phyloP scores from a whole-genome alignment of 140 eudicot genomes.

The Erigeron philadelphicus region DNA sequence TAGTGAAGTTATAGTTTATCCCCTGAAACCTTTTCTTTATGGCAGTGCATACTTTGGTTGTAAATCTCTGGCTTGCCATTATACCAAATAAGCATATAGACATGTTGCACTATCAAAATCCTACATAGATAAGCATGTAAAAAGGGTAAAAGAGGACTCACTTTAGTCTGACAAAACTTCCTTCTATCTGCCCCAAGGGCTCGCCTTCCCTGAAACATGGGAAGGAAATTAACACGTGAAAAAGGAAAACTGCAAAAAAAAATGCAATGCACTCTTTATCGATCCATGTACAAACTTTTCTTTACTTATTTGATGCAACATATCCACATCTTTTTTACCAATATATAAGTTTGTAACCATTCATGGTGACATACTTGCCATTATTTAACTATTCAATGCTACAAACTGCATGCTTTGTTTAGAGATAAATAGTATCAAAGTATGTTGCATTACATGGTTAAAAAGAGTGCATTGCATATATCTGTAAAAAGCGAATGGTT shows the following conservation, averaged over 20 bases:
- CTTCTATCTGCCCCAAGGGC: slow-evolving; percentile 71
- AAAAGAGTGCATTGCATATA: not conserved
- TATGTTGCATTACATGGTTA: slow-evolving; percentile 1
- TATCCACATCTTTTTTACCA: not conserved
- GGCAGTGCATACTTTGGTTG: slow-evolving; percentile 2
- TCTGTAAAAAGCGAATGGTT: not conserved
- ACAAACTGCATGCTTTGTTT: not conserved
- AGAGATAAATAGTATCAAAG: too few species aligned
- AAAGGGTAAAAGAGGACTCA: slow-evolving; percentile 34
- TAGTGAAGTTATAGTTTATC: not conserved
- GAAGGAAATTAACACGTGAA: slow-evolving; percentile 9
- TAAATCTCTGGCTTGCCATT: not conserved
- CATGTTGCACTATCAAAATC: too few species aligned
- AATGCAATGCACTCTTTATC: not conserved
- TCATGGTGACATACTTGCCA: not conserved
- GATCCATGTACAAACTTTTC: not conserved
- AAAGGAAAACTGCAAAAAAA: slow-evolving; percentile 1
- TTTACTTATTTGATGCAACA: not conserved
- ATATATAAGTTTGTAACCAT: too few species aligned
- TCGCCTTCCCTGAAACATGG: slow-evolving; percentile 56
- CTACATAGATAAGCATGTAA: not conserved
- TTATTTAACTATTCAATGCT: not conserved
- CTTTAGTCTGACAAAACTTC: slow-evolving; percentile 77
- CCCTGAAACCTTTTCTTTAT: not conserved
- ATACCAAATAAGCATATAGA: not conserved